A percentile compares a stretch with the other conserved stretches of the same genome.
Evolutionary conservation across 2,329 filamentous ascomycete species (phyloP).

Genomic region (Pestalotiopsis sp.): DNA sequence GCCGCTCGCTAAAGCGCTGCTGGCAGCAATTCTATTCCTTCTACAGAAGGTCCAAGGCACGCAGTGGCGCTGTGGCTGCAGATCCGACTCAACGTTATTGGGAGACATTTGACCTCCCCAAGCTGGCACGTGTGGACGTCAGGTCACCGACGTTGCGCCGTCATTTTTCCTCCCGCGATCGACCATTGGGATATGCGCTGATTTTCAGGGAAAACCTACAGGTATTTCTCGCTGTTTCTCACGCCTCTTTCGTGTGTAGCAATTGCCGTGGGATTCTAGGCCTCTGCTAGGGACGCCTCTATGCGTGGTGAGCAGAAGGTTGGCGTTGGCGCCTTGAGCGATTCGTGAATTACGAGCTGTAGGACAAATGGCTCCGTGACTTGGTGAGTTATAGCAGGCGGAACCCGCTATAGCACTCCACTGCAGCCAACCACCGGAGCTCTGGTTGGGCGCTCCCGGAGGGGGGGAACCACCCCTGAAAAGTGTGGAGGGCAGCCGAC

Average conservation of each 20-base stretch:
- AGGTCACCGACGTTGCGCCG: not conserved
- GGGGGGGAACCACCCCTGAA: not conserved
- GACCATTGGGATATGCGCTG: not conserved
- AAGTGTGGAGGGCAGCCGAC: slow-evolving; percentile 5
- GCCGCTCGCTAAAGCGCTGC: not conserved
- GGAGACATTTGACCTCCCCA: not conserved
- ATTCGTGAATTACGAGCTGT: not conserved
- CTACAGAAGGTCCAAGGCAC: slow-evolving; percentile 7
- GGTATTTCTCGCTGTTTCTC: not conserved
- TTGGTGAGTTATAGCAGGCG: not conserved
- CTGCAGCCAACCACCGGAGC: slow-evolving; percentile 3
- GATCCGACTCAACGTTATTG: slow-evolving; percentile 5
- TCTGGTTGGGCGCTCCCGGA: not conserved
- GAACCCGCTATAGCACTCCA: not conserved
- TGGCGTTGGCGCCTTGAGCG: not conserved
- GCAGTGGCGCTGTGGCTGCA: slow-evolving; percentile 10
- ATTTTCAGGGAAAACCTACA: not conserved
- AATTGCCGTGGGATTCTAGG: not conserved
- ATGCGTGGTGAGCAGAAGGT: slow-evolving; percentile 1
- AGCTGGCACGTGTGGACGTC: not conserved
- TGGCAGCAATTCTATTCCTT: slow-evolving; percentile 1
- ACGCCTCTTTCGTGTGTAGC: not conserved
- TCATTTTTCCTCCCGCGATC: not conserved
- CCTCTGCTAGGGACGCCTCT: not conserved
- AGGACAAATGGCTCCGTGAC: not conserved